Percentiles rank a stretch among this genome's conserved stretches.
phyloP scores from a whole-genome alignment of 2,329 filamentous ascomycete species.

The Moelleriella libera region DNA sequence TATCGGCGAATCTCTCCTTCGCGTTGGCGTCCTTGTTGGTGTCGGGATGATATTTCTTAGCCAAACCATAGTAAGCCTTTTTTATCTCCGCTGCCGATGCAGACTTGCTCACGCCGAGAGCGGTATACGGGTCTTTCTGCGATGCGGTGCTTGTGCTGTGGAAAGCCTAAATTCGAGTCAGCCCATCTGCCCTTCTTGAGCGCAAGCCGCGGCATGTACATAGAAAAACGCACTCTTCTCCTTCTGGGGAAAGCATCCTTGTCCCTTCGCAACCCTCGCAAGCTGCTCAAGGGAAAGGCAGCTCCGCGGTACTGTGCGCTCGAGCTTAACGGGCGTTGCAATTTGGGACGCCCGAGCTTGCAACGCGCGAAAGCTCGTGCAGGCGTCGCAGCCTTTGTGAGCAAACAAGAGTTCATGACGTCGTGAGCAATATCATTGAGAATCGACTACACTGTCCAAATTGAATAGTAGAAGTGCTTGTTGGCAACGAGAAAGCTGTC shows the following conservation, averaged over 20 bases:
- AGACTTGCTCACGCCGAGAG: conserved; percentile 69
- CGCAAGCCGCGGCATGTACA: background rate
- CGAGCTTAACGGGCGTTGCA: conserved; percentile 25
- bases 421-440: conserved; percentile 14
- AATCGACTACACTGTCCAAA: background rate
- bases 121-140: conserved; percentile 70
- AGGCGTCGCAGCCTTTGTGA: conserved; percentile 31
- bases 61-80: conserved; percentile 93
- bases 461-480: background rate
- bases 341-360: conserved; percentile 23
- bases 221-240: conserved; percentile 12
- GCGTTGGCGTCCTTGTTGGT: conserved; percentile 92
- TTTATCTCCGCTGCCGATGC: conserved; percentile 86
- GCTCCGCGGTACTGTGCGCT: conserved; percentile 19
- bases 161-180: conserved; percentile 30
- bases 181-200: background rate
- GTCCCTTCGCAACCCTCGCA: conserved; percentile 8
- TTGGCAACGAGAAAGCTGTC: background rate
- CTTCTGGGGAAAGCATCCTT: conserved; percentile 7
- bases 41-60: conserved; percentile 95
- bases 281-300: conserved; percentile 9
- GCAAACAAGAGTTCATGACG: conserved; percentile 32
- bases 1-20: conserved; percentile 88
- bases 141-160: conserved; percentile 42
- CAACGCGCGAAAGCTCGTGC: conserved; percentile 29